phyloP scores from a whole-genome alignment of 208 protist genomes.

The Crithidia thermophila region DNA sequence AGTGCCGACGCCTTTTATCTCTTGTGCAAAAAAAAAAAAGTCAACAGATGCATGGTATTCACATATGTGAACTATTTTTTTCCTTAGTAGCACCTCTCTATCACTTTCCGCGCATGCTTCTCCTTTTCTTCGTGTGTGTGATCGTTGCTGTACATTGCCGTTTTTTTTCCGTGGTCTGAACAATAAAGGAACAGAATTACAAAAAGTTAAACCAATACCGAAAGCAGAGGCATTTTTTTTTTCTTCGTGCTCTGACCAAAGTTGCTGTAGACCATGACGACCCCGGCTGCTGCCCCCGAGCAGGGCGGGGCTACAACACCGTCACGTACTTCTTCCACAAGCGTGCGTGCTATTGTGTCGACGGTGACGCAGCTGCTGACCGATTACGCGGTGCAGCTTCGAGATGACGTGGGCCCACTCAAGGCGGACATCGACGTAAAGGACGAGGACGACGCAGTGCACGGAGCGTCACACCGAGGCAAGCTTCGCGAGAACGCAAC shows the following conservation, averaged over 20 bases:
- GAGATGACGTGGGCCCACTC: conserved; percentile 40
- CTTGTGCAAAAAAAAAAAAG: background rate
- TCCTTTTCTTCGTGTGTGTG: too few species aligned
- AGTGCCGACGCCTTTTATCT: background rate
- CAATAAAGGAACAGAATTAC: too few species aligned
- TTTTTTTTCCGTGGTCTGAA: too few species aligned
- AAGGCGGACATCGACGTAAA: background rate
- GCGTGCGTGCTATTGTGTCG: background rate
- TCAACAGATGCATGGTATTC: too few species aligned
- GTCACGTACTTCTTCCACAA: background rate
- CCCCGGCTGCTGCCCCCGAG: background rate
- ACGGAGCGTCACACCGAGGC: too few species aligned
- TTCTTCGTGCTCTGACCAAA: background rate
- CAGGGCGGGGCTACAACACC: background rate
- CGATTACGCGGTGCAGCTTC: conserved; percentile 54
- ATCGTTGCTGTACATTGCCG: too few species aligned
- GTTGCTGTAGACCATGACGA: too few species aligned
- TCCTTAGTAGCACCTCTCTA: background rate
- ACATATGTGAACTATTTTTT: too few species aligned
- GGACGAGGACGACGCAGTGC: background rate
- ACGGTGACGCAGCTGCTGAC: conserved; percentile 37
- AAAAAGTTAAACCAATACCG: too few species aligned
- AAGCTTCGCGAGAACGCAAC: too few species aligned
- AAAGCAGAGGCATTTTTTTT: background rate
- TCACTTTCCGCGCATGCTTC: background rate